Conservation (phyloP, 352 stramenopile genomes). For the Peronosclerospora sorghi region DNA sequence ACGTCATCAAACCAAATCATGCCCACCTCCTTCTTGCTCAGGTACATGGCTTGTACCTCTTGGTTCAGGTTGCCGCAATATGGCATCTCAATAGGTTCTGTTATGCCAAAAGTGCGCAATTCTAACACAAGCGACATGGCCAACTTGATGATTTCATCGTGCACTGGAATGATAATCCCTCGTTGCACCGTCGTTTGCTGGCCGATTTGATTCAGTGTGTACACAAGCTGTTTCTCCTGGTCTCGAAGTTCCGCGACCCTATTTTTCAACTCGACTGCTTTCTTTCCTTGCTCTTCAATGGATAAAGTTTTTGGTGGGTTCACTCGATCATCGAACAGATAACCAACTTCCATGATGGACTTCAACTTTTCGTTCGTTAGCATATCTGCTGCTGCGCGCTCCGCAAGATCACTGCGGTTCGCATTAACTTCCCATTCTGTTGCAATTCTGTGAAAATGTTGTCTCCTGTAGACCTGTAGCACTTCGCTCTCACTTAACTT, state of each 20-base stretch:
- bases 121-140: conserved; percentile 38
- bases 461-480: conserved; percentile 24
- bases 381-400: conserved; percentile 15
- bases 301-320: conserved; percentile 9
- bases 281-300: conserved; percentile 9
- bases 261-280: conserved; percentile 1
- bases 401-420: conserved; percentile 3
- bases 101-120: conserved; percentile 25
- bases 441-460: conserved; percentile 20
- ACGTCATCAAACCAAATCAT: conserved; percentile 23
- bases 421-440: conserved; percentile 16
- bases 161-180: conserved; percentile 44
- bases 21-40: conserved; percentile 14
- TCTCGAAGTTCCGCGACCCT: no score
- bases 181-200: conserved; percentile 5
- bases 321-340: conserved; percentile 8
- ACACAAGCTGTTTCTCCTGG: conserved; percentile 19
- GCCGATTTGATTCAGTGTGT: conserved; percentile 20
- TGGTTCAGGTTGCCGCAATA: conserved; percentile 37
- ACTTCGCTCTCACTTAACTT: conserved; percentile 19
- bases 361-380: conserved; percentile 16
- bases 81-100: conserved; percentile 37
- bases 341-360: conserved; percentile 4
- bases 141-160: conserved; percentile 30
- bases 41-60: conserved; percentile 22